Evolutionary conservation across 2,329 filamentous ascomycete species (phyloP), one percentile per base, ranked within the genome.

Genomic region (Aureobasidium sp.): DNA sequence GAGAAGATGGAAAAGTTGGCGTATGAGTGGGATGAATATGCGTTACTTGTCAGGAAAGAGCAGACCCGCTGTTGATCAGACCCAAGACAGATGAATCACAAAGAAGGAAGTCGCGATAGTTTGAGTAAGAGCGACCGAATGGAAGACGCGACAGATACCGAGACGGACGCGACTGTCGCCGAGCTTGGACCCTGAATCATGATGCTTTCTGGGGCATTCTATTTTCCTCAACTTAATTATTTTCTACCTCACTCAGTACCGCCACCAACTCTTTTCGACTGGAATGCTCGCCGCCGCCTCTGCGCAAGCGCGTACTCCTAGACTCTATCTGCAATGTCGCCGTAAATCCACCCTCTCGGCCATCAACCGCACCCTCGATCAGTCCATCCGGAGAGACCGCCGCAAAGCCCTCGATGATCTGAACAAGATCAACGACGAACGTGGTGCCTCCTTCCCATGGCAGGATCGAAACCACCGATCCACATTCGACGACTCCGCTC

Each of bases 321-420:
- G 27, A 21, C 32, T 52, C 10, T 60, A 47, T 44, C 39, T 49
- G 9, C 59, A 62, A 44, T 52, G 42, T 37, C 78, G 80, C 63
- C 69, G 76, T 69, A 81, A 82, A 27, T 86, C 85, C 45, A 79
- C 90, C 44, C 82, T 79, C 63, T 88, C 87, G 10, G 87, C 87
- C 47, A 91, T 91, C 68, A 83, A 85, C 66, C 79, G 81, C 11
- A 32, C 29, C 9, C 59, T 62, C 37, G 57, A 50, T n/a, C 36
- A 44, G 25, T 30, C 36, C 29, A 45, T 60, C 27, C 47, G 57
- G 9, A 52, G 37, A 52, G 37, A 52, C 8, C 57, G 45, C 37
- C 57, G 57, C 47, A 42, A 44, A 29, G 30, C 16, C n/a, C 16
- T 50, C 27, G 37, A 60, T 30, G 16, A 41, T 27, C 41, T n/a